Base-by-base conservation (phyloP, 164 flowering plant genomes). In the Piper longum region DNA sequence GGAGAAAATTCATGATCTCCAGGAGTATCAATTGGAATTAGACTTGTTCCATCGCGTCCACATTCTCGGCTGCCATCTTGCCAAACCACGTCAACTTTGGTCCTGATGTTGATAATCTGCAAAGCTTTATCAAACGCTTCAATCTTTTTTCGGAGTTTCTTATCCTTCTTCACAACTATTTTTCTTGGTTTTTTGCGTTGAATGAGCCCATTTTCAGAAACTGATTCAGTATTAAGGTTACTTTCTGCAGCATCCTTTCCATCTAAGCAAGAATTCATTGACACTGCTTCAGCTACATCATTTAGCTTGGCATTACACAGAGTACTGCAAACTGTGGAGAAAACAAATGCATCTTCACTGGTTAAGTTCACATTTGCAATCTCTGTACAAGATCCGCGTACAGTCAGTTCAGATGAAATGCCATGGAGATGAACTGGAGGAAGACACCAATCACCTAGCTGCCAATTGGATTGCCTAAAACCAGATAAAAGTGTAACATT, bases 1-100 rank as follows among this genome's bases (percentile, higher is more conserved):
- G 93, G 69, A 72, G 82, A 87, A 80, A 91, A 95, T 71, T 95
- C 99, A 68, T 95, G 93, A 75, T 91, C 99, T 52, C 97, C 96
- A 56, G 96, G 96, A 71, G 67, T 87, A 45, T 91, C 95, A 64
- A 91, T 75, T 41, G 99, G 95, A 76, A 95, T 83, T 70, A 91
- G 76, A 64, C 70, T 69, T 39, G 80, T 81, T 14, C 96, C 83
- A 60, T 74, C 75, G 62, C 83, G 56, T 40, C 83, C 85, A 61
- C 44, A 57, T 72, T 77, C 83, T 41, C 66, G 69, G 0, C 60
- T 79, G 52, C 97, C 97, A 76, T 86, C 95, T 64, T 95, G 99
- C 99, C 97, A 95, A 52, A 77, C 81, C 61, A 95, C 96, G 79
- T 91, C 93, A 74, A 89, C 91, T 60, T 39, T 83, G 45, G 99